Evolutionary conservation across 805 yeast genomes (phyloP).

Genomic region (Metschnikowia kunwiensis): DNA sequence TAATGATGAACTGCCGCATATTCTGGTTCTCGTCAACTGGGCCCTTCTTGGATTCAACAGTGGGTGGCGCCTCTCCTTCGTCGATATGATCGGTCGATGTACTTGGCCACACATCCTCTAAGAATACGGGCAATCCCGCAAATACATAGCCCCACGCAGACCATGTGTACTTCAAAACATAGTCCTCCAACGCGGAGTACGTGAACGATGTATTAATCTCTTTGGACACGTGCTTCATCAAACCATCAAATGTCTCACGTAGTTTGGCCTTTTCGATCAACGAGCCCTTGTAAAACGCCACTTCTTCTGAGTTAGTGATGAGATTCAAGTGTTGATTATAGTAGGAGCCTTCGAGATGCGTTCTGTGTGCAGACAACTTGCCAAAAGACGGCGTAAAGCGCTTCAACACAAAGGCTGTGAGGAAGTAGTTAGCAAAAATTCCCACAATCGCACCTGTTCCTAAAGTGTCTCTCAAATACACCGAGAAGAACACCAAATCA

Average conservation of each 20-base stretch:
- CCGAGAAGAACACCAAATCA: constrained; percentile 78
- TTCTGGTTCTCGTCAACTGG: constrained; percentile 48
- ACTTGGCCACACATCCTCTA: constrained; percentile 48
- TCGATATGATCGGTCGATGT: constrained; percentile 17
- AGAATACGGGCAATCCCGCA: constrained; percentile 83
- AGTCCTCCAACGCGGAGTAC: constrained; percentile 78
- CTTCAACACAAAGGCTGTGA: constrained; percentile 74
- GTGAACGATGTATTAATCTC: constrained; percentile 58
- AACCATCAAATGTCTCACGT: constrained; percentile 51
- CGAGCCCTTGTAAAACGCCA: constrained; percentile 90
- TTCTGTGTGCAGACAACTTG: constrained; percentile 63
- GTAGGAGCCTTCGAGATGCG: constrained; percentile 83
- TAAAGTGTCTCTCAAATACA: constrained; percentile 77
- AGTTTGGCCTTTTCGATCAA: constrained; percentile 70
- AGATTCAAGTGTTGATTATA: constrained; percentile 82
- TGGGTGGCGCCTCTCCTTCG: constrained; percentile 19
- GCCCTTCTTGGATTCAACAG: constrained; percentile 10
- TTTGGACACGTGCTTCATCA: constrained; percentile 51
- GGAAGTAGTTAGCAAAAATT: constrained; percentile 72
- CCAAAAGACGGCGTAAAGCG: constrained; percentile 83
- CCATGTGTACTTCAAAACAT: constrained; percentile 88
- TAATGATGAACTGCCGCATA: constrained; percentile 86
- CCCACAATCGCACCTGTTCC: constrained; percentile 87
- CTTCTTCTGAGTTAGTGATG: constrained; percentile 88
- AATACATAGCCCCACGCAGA: constrained; percentile 92